Evolutionary conservation across 2,329 filamentous ascomycete species (phyloP), one percentile per base, ranked within the genome.

Genomic region (Didymella segeticola): DNA sequence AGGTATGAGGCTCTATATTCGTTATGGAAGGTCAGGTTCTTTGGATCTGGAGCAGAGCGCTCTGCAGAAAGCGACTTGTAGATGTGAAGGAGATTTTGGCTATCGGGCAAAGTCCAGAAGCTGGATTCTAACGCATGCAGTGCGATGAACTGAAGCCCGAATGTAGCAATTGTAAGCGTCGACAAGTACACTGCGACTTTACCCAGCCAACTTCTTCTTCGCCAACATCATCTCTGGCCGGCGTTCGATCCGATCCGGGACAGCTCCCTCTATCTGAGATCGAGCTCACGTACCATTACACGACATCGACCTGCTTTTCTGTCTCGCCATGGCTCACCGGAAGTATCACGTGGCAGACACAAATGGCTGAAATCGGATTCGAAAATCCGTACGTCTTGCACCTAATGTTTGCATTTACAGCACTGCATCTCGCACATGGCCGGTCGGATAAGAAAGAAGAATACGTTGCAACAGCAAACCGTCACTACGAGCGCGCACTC

Each of bases 131-230:
- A 55, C 34, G 12, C 12, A n/a, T 10, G 20, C 23, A 71, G 68
- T 71, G 67, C 46, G 68, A 71, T n/a, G 68, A 70, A 43, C 43
- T 39, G 14, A 69, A 62, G 23, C 68, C 68, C 9, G 45, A 58
- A 39, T 71, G 68, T 43, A 47, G 33, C 1, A 68, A 68, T 31
- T 71, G 68, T 31, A 53, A 49, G 23, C 57, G 55, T 20, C 63
- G 67, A 19, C 55, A 67, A 23, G 57, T 67, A 9, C 37, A 47
- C 8, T 71, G 68, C 47, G 59, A 64, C 37, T 69, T 67, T 43
- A n/a, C 47, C 42, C 22, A 23, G 2, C 19, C 20, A 30, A 15
- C 27, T 22, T 20, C 25, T 4, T 29, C n/a, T 10, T 27, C 27
- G 27, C 25, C 45, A 14, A 12, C n/a, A 20, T 38, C 3, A 25